These are phyloP conservation scores for Ceratocystis cubensis DNA, from an alignment of 2,329 filamentous ascomycete species.

Conservation along the genomic window DNA sequence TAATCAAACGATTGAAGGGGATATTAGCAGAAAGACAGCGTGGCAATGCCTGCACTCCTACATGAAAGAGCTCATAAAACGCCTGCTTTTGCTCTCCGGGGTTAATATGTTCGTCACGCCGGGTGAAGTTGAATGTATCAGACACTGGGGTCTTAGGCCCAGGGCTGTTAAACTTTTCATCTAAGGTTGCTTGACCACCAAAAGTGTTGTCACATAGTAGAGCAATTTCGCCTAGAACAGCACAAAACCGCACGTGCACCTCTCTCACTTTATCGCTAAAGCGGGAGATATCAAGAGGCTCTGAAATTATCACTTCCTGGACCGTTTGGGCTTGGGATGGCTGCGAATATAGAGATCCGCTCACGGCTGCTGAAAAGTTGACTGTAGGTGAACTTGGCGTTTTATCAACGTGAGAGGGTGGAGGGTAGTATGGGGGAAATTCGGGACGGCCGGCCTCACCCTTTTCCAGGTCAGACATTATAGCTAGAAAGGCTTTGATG, in stretches of 20 bases:
- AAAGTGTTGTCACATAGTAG: slow-evolving; percentile 95
- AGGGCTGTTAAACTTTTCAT: slow-evolving; percentile 78
- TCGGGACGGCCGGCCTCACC: slow-evolving; percentile 64
- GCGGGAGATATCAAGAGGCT: slow-evolving; percentile 38
- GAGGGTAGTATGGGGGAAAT: slow-evolving; percentile 54
- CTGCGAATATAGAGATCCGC: slow-evolving; percentile 24
- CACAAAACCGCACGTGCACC: slow-evolving; percentile 83
- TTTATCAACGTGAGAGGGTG: slow-evolving; percentile 32
- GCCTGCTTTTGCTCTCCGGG: slow-evolving; percentile 76
- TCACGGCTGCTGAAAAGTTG: slow-evolving; percentile 24
- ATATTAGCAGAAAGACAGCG: slow-evolving; percentile 87
- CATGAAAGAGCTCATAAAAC: slow-evolving; percentile 90
- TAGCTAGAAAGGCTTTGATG: slow-evolving; percentile 82
- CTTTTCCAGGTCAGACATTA: slow-evolving; percentile 86
- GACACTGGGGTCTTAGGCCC: slow-evolving; percentile 90
- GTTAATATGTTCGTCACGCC: slow-evolving; percentile 63
- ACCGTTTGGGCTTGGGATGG: slow-evolving; percentile 22
- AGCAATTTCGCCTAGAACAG: slow-evolving; percentile 89
- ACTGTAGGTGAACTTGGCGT: slow-evolving; percentile 39
- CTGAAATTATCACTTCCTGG: slow-evolving; percentile 42
- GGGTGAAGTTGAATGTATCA: slow-evolving; percentile 82
- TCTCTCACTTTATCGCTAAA: slow-evolving; percentile 68
- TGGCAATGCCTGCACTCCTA: slow-evolving; percentile 87
- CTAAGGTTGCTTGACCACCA: slow-evolving; percentile 84
- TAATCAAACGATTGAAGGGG: slow-evolving; percentile 85